A percentile compares a stretch with the other conserved stretches of the same genome.
Evolutionary conservation across 805 yeast species (phyloP).

Genomic region (Wickerhamomyces rabaulensis): DNA sequence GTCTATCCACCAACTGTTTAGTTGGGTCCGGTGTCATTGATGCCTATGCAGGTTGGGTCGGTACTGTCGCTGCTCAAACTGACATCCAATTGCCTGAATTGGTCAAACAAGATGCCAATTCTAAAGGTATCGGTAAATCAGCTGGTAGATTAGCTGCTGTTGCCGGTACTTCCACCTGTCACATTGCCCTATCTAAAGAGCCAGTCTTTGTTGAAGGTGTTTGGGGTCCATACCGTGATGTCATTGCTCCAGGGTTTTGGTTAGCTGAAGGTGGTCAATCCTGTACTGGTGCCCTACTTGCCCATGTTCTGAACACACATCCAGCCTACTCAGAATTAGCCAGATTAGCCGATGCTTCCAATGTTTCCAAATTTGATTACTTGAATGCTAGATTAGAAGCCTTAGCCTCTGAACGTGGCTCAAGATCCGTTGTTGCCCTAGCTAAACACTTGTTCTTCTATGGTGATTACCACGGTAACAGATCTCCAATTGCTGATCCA

Average conservation of each 20-base stretch:
- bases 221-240: slow-evolving; percentile 98
- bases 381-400: slow-evolving; percentile 71
- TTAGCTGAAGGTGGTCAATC: slow-evolving; percentile 99
- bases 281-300: slow-evolving; percentile 90
- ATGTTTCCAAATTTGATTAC: slow-evolving; percentile 74
- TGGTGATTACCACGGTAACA: slow-evolving; percentile 94
- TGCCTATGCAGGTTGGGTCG: slow-evolving; percentile 98
- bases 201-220: slow-evolving; percentile 93
- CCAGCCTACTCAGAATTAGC: slow-evolving; percentile 79
- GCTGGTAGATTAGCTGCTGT: slow-evolving; percentile 93
- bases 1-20: slow-evolving; percentile 67
- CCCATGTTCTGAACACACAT: slow-evolving; percentile 82
- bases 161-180: slow-evolving; percentile 98
- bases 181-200: slow-evolving; percentile 77
- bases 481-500: slow-evolving; percentile 97
- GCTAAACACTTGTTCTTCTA: slow-evolving; percentile 86
- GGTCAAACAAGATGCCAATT: slow-evolving; percentile 43
- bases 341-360: slow-evolving; percentile 60
- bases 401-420: slow-evolving; percentile 48
- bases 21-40: slow-evolving; percentile 97
- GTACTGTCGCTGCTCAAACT: slow-evolving; percentile 91
- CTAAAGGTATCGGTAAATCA: slow-evolving; percentile 49
- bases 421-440: slow-evolving; percentile 71
- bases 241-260: slow-evolving; percentile 87
- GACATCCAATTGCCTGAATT: slow-evolving; percentile 47